phyloP scores from a whole-genome alignment of 371 early-diverging fungal genomes.

The Lichtheimia ramosa region DNA sequence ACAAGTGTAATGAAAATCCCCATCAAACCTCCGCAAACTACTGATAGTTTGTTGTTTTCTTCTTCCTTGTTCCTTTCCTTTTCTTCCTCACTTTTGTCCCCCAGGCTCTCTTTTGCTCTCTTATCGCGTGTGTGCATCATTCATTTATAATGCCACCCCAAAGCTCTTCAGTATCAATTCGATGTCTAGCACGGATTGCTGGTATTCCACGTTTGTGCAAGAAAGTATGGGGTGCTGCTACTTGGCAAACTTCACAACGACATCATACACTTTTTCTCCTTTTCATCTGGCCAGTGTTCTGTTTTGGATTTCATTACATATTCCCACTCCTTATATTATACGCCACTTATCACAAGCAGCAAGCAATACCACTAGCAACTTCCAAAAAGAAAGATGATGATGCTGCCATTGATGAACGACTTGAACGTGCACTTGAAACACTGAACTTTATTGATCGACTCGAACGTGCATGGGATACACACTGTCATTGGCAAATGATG shows the following conservation, averaged over 20 bases:
- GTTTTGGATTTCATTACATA: neutral
- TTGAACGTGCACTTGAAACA: conserved; percentile 14
- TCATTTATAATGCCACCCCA: neutral
- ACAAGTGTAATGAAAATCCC: too few relatives aligned
- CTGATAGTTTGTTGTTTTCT: too few relatives aligned
- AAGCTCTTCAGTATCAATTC: neutral
- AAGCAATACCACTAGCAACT: too few relatives aligned
- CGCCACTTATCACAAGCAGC: neutral
- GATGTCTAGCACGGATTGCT: neutral
- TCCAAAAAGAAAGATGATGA: too few relatives aligned
- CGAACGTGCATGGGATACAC: conserved; percentile 5
- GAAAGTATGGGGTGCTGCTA: neutral
- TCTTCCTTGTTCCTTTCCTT: neutral
- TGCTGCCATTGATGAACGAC: neutral
- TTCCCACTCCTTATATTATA: neutral
- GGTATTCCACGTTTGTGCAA: neutral
- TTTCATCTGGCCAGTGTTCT: neutral
- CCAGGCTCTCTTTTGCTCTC: neutral
- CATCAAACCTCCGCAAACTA: too few relatives aligned
- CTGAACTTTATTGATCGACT: conserved; percentile 7
- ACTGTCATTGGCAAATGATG: conserved; percentile 1
- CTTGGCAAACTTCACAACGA: neutral
- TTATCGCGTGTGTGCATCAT: neutral
- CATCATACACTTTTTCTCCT: neutral
- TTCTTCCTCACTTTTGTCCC: neutral